Base-by-base conservation (phyloP, 768 basidiomycete species). In the Lanmaoa rubissima region DNA sequence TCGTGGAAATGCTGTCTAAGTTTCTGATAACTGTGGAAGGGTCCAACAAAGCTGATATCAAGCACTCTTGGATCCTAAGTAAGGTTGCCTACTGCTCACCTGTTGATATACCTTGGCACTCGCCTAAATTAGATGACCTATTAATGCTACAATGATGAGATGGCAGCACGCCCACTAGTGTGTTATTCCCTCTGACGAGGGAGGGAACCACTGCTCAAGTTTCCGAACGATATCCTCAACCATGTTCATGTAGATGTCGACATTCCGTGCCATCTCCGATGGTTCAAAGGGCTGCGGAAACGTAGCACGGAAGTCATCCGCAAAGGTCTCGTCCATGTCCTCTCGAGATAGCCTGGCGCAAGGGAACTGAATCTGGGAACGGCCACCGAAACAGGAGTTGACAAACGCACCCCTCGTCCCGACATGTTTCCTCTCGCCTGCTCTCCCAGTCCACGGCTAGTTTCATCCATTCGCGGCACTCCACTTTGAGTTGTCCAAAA, bases 211-310 rank as follows among this genome's bases (percentile, higher is more conserved):
- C 13, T 59, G 26, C 26, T 66, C 53, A 24, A 72, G 55, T 47
- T 55, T 68, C 19, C 19, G 45, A 32, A 68, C 45, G 47, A 73
- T 71, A 13, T 54, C 53, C 42, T 73, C 66, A 26, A 71, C 69
- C 45, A 53, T 64, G 4, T 51, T 54, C 49, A 72, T 28, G 44
- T 73, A 73, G 4, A 57, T 56, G 11, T 70, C 57, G 21, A 71
- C 55, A 41, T 68, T 57, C 17, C 42, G 55, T 19, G 39, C 51
- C 21, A 50, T 54, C 19, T 61, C 62, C 5, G 47, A 53, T 3
- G 59, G 59, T 16, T 55, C 13, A 14, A 32, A 54, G 3, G 62
- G 66, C 11, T 48, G 59, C 34, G 63, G 64, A 39, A 73, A 73
- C 9, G 48, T 50, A 10, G 38, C 44, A 28, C n/a, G 46, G 54